Percentiles rank a stretch among this genome's conserved stretches.
phyloP scores from a whole-genome alignment of 306 rosid genomes.

The Acacia acuminata region DNA sequence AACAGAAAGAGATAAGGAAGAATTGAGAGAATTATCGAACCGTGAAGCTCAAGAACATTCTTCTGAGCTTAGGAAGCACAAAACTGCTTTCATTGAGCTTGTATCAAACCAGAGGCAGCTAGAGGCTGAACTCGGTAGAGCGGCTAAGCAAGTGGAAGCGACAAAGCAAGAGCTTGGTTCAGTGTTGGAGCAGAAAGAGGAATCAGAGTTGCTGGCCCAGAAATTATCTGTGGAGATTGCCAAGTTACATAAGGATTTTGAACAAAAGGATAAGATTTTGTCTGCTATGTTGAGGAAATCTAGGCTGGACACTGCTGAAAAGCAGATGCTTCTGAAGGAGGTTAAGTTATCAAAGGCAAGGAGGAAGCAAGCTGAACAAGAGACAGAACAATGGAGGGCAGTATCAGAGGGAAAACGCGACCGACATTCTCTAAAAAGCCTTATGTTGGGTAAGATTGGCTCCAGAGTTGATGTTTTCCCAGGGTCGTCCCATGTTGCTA shows the following conservation, averaged over 20 bases:
- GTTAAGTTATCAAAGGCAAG: constrained; percentile 75
- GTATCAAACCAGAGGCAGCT: constrained; percentile 90
- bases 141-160: constrained; percentile 67
- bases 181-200: constrained; percentile 73
- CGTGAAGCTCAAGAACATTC: constrained; percentile 76
- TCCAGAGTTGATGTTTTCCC: constrained; percentile 59
- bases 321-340: constrained; percentile 86
- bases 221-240: constrained; percentile 68
- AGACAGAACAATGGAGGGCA: constrained; percentile 76
- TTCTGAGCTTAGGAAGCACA: constrained; percentile 85
- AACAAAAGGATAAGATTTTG: constrained; percentile 89
- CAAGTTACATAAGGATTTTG: constrained; percentile 80
- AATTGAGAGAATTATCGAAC: constrained; percentile 58
- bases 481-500: constrained; percentile 52
- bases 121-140: constrained; percentile 78
- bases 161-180: constrained; percentile 62
- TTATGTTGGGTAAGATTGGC: constrained; percentile 64
- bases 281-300: constrained; percentile 94
- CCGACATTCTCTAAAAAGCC: constrained; percentile 69
- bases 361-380: constrained; percentile 91
- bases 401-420: constrained; percentile 83
- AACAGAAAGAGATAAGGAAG: constrained; percentile 60
- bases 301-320: constrained; percentile 77
- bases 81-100: constrained; percentile 87
- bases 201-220: constrained; percentile 72